phyloP scores from a whole-genome alignment of 805 yeast species.

The Kodamaea hsintzibuensis region DNA sequence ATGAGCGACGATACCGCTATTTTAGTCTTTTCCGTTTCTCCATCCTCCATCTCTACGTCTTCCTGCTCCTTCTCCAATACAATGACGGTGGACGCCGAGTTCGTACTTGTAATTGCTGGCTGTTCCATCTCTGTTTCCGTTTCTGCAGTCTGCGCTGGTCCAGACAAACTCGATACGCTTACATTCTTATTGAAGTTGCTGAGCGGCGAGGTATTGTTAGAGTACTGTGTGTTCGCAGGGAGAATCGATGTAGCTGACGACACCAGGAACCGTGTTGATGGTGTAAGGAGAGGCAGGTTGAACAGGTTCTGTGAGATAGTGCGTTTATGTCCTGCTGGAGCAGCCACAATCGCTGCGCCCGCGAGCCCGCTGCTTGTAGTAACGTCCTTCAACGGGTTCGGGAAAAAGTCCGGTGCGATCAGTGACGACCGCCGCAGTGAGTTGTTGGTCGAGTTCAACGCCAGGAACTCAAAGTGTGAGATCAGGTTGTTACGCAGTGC shows the following conservation, averaged over 20 bases:
- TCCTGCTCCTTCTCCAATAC: conserved; percentile 1
- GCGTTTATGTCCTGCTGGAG: conserved; percentile 22
- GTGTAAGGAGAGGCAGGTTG: conserved; percentile 28
- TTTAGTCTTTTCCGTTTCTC: conserved; percentile 20
- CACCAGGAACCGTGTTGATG: conserved; percentile 25
- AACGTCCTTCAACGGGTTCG: conserved; percentile 31
- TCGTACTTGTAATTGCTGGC: neutral
- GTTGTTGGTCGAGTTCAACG: conserved; percentile 24
- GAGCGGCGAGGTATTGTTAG: conserved; percentile 13
- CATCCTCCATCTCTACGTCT: conserved; percentile 8
- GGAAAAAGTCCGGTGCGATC: conserved; percentile 45
- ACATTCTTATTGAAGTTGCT: conserved; percentile 10
- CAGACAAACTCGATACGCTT: conserved; percentile 5
- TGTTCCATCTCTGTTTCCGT: neutral
- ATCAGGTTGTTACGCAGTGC: conserved; percentile 44
- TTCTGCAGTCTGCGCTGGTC: neutral
- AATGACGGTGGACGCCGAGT: neutral
- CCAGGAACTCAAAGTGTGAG: conserved; percentile 28
- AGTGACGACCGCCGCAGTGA: conserved; percentile 39
- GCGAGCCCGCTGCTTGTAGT: conserved; percentile 4
- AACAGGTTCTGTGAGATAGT: conserved; percentile 32
- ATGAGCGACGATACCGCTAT: conserved; percentile 36
- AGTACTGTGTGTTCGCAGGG: neutral
- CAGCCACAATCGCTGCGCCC: neutral
- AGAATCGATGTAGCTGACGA: conserved; percentile 17